Conservation (phyloP, 2,329 filamentous ascomycete genomes). For the Mollisia scopiformis region DNA sequence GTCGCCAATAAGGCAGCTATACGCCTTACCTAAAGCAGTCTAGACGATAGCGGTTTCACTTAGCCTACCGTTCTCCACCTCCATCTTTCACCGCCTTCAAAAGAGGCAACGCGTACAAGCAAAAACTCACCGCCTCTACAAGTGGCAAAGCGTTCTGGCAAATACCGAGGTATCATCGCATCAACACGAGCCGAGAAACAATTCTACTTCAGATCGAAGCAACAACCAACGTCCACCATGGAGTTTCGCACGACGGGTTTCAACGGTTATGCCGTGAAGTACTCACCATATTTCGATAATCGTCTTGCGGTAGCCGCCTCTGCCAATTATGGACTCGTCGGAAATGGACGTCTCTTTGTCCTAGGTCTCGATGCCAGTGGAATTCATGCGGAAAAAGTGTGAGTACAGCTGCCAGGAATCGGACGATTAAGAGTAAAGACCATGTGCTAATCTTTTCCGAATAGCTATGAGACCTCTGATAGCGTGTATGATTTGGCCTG, state of each 20-base stretch:
- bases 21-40: background rate
- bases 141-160: too few species aligned
- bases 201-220: background rate
- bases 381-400: conserved; percentile 84
- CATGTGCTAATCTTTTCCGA: background rate
- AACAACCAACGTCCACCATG: conserved; percentile 41
- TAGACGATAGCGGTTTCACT: background rate
- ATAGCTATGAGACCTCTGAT: conserved; percentile 93
- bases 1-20: background rate
- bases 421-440: background rate
- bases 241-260: conserved; percentile 92
- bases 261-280: conserved; percentile 97
- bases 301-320: conserved; percentile 86
- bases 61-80: background rate
- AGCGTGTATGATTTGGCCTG: conserved; percentile 93
- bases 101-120: background rate
- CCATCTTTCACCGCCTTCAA: background rate
- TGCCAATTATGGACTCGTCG: conserved; percentile 96
- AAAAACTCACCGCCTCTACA: too few species aligned
- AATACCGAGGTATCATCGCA: too few species aligned
- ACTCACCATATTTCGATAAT: conserved; percentile 97
- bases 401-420: conserved; percentile 30
- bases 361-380: conserved; percentile 82
- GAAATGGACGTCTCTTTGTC: conserved; percentile 88
- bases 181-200: background rate